These are phyloP conservation scores for Selaginella moellendorffii DNA, from an alignment of 75 land plant genomes.

Conservation along the genomic window DNA sequence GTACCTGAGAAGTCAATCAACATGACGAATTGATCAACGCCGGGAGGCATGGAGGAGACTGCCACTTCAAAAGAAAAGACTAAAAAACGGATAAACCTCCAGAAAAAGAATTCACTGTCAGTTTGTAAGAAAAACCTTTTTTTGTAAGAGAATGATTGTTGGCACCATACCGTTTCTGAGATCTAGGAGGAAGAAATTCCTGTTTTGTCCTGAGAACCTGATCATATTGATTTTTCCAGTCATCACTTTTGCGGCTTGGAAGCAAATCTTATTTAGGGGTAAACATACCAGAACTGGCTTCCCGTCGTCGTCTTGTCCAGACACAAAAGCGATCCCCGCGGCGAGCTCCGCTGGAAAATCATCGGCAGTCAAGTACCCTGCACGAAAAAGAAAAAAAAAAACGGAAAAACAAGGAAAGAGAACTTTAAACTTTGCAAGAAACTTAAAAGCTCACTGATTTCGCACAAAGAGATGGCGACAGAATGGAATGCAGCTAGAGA, in stretches of 20 bases:
- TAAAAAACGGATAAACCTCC: constrained; percentile 52
- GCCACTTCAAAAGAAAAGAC: constrained; percentile 91
- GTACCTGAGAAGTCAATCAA: constrained; percentile 51
- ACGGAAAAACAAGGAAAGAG: no score
- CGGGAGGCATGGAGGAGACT: constrained; percentile 47
- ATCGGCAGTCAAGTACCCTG: constrained; percentile 81
- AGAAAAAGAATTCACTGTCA: background rate
- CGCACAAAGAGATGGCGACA: background rate
- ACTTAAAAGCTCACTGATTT: background rate
- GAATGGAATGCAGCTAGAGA: background rate
- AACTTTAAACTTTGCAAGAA: constrained; percentile 10
- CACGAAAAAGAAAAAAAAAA: constrained; percentile 9
- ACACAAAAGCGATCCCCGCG: constrained; percentile 68
- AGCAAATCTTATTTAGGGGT: no score
- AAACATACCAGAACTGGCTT: constrained; percentile 62
- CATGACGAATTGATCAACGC: constrained; percentile 56
- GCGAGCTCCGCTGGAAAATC: constrained; percentile 83
- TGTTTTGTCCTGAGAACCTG: constrained; percentile 81
- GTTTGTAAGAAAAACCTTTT: no score
- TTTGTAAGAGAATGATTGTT: no score
- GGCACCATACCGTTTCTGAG: constrained; percentile 65
- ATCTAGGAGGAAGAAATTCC: constrained; percentile 52
- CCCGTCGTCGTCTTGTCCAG: constrained; percentile 68
- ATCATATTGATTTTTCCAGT: background rate
- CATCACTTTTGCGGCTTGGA: no score